Conservation (phyloP, 2,329 filamentous ascomycete species). For the Aspergillus oerlinghausenensis region DNA sequence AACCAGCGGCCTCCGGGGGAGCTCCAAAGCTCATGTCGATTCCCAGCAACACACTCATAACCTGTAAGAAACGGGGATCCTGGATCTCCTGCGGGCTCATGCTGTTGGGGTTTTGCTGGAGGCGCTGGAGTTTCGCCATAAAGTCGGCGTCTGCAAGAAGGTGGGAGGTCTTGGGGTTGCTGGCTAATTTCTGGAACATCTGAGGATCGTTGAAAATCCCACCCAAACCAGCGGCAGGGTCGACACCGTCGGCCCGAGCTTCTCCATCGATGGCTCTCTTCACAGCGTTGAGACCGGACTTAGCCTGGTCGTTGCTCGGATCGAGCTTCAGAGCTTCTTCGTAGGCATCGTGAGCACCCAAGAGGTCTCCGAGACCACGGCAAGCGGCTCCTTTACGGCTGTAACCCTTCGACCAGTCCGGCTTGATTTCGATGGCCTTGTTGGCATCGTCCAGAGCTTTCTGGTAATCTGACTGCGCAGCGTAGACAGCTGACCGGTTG, state of each 20-base stretch:
- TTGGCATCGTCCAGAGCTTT: constrained; percentile 82
- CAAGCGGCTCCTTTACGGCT: constrained; percentile 86
- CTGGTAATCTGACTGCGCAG: constrained; percentile 84
- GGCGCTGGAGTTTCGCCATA: constrained; percentile 80
- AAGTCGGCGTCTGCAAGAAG: constrained; percentile 79
- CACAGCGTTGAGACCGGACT: constrained; percentile 79
- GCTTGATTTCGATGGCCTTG: constrained; percentile 91
- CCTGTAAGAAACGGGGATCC: constrained; percentile 88
- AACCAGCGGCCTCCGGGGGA: constrained; percentile 45
- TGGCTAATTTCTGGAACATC: constrained; percentile 82
- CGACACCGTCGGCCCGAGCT: constrained; percentile 58
- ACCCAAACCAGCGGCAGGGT: constrained; percentile 73
- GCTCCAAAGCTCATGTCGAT: constrained; percentile 78
- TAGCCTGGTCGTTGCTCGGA: constrained; percentile 84
- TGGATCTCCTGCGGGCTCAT: constrained; percentile 70
- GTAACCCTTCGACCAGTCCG: constrained; percentile 98
- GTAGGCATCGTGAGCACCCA: constrained; percentile 83
- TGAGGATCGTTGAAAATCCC: constrained; percentile 93
- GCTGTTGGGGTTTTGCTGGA: constrained; percentile 75
- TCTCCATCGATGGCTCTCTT: constrained; percentile 83
- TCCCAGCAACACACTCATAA: constrained; percentile 88
- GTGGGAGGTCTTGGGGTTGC: constrained; percentile 85
- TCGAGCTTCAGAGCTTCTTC: constrained; percentile 93
- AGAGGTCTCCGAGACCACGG: constrained; percentile 79
- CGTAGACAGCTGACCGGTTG: constrained; percentile 83